These are phyloP conservation scores for Tricholoma hemisulphureum DNA, from an alignment of 768 basidiomycete genomes.

Conservation along the genomic window DNA sequence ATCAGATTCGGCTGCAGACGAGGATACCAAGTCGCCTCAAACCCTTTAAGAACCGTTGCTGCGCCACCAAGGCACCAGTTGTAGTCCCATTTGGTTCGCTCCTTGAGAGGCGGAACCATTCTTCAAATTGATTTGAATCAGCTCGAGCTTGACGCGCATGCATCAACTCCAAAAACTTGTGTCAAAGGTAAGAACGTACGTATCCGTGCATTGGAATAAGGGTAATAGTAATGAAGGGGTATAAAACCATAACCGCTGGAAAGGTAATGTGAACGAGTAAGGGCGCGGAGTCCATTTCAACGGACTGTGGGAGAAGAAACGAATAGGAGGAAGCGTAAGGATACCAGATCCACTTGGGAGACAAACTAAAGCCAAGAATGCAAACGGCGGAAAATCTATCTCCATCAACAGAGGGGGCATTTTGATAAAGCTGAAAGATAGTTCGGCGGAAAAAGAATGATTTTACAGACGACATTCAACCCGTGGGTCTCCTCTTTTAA, in stretches of 20 bases:
- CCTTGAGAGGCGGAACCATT: no score
- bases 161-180: background rate
- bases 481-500: constrained; percentile 35
- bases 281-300: background rate
- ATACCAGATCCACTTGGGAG: background rate
- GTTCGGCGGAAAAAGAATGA: background rate
- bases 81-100: no score
- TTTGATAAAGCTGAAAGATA: background rate
- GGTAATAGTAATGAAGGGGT: background rate
- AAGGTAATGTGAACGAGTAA: background rate
- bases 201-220: background rate
- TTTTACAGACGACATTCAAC: background rate
- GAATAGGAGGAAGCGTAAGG: background rate
- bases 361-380: background rate
- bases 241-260: background rate
- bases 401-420: background rate
- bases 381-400: background rate
- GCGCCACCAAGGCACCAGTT: no score
- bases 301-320: background rate
- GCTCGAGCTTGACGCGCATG: no score
- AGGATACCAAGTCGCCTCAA: no score
- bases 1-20: no score
- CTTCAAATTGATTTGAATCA: no score
- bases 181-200: background rate
- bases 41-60: no score